phyloP scores from a whole-genome alignment of 2,329 filamentous ascomycete genomes.

The Metarhizium sp. region DNA sequence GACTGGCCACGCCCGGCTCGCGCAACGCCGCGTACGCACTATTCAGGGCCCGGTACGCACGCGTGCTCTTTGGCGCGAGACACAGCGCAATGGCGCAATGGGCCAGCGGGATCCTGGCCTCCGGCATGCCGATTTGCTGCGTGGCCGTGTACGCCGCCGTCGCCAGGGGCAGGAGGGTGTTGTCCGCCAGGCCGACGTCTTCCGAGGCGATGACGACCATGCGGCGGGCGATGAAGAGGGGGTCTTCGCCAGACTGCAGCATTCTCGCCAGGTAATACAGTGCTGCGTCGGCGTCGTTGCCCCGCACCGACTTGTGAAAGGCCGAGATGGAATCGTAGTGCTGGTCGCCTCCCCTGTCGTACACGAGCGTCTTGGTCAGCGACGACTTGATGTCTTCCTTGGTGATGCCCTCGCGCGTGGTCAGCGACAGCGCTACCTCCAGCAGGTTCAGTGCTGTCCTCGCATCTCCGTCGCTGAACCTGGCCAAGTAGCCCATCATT shows the following conservation, averaged over 20 bases:
- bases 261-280: conserved; percentile 94
- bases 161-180: conserved; percentile 70
- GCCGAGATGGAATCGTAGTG: conserved; percentile 97
- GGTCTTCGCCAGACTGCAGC: conserved; percentile 91
- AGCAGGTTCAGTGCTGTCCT: conserved; percentile 87
- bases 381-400: conserved; percentile 69
- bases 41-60: conserved; percentile 73
- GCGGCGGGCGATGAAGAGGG: conserved; percentile 81
- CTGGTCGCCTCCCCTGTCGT: conserved; percentile 89
- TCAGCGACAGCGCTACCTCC: conserved; percentile 74
- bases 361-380: conserved; percentile 86
- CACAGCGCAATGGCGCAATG: conserved; percentile 78
- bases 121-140: conserved; percentile 91
- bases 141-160: conserved; percentile 79
- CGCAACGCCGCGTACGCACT: conserved; percentile 70
- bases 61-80: conserved; percentile 75
- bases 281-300: conserved; percentile 75
- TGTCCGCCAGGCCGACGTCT: conserved; percentile 86
- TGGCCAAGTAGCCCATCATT: conserved; percentile 70
- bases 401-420: conserved; percentile 50
- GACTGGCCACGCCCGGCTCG: conserved; percentile 71
- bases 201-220: conserved; percentile 94
- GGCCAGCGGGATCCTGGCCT: conserved; percentile 84
- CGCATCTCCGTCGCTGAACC: conserved; percentile 86
- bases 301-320: conserved; percentile 91